Percentiles rank a stretch among this genome's conserved stretches.
phyloP scores from a whole-genome alignment of 2,329 filamentous ascomycete genomes.

The Epichloe brachyelytri region DNA sequence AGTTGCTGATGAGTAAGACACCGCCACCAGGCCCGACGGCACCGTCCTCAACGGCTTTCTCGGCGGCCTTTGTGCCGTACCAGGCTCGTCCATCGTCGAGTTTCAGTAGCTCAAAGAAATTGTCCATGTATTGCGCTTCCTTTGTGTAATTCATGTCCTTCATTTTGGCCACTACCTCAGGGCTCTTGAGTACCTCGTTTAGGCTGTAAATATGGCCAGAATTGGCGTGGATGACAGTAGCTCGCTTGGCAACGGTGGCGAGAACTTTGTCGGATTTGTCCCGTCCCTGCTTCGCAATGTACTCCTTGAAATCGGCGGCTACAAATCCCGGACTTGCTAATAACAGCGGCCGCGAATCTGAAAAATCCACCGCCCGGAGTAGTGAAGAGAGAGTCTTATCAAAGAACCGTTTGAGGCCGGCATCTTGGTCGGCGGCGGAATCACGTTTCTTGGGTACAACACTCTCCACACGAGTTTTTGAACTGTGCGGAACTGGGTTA shows the following conservation, averaged over 20 bases:
- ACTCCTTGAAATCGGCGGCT: slow-evolving; percentile 66
- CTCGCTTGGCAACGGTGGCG: slow-evolving; percentile 44
- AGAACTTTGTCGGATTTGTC: slow-evolving; percentile 56
- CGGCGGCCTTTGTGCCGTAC: slow-evolving; percentile 76
- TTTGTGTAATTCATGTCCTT: slow-evolving; percentile 78
- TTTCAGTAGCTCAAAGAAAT: slow-evolving; percentile 64
- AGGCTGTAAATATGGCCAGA: slow-evolving; percentile 80
- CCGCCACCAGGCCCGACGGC: slow-evolving; percentile 81
- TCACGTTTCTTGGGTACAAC: slow-evolving; percentile 55
- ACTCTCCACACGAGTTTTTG: slow-evolving; percentile 49
- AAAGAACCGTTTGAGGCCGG: slow-evolving; percentile 64
- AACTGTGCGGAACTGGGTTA: slow-evolving; percentile 69
- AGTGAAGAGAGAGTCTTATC: slow-evolving; percentile 64
- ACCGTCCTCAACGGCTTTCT: slow-evolving; percentile 70
- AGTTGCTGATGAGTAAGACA: slow-evolving; percentile 74
- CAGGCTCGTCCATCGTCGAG: slow-evolving; percentile 80
- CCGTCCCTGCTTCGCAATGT: slow-evolving; percentile 48
- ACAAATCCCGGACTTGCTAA: slow-evolving; percentile 85
- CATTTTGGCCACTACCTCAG: slow-evolving; percentile 63
- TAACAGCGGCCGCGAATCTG: slow-evolving; percentile 56
- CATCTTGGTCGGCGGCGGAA: slow-evolving; percentile 50
- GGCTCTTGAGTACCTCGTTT: slow-evolving; percentile 73
- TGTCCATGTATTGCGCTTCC: slow-evolving; percentile 75
- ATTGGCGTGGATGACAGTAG: slow-evolving; percentile 68
- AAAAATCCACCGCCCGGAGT: slow-evolving; percentile 64